Evolutionary conservation across 352 stramenopile species (phyloP).

Genomic region (Pythium scleroteichum): DNA sequence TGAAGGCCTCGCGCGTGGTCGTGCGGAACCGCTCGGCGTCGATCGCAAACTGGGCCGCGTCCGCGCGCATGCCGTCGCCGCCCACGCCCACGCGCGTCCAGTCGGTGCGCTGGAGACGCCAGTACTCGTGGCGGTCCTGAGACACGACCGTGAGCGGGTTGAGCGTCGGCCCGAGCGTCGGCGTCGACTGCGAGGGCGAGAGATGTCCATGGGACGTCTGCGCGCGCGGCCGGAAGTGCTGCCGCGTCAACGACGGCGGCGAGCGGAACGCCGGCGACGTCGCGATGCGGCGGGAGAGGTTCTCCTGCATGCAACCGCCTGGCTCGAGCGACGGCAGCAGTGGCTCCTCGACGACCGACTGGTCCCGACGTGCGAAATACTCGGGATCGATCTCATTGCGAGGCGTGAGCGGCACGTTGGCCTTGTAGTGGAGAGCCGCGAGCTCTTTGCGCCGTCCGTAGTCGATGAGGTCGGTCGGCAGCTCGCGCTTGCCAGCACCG

Average conservation of each 20-base stretch:
- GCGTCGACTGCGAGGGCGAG: conserved; percentile 17
- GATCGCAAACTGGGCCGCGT: conserved; percentile 46
- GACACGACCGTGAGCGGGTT: conserved; percentile 36
- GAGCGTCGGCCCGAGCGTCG: conserved; percentile 22
- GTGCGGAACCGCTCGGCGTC: conserved; percentile 59
- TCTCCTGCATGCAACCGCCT: conserved; percentile 55
- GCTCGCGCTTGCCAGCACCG: conserved; percentile 55
- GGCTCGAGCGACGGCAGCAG: conserved; percentile 10
- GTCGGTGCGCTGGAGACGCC: conserved; percentile 58
- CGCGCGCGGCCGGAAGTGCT: not conserved
- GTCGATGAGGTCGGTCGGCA: conserved; percentile 63
- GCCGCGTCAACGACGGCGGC: not conserved
- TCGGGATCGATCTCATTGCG: conserved; percentile 49
- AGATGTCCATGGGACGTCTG: conserved; percentile 11
- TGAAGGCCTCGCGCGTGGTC: conserved; percentile 52
- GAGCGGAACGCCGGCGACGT: conserved; percentile 33
- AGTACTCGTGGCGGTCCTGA: conserved; percentile 59
- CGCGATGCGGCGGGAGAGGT: conserved; percentile 48
- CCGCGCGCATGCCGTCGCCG: conserved; percentile 48
- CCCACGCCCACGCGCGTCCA: conserved; percentile 79
- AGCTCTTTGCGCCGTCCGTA: conserved; percentile 65
- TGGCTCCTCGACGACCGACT: not conserved
- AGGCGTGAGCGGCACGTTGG: conserved; percentile 46
- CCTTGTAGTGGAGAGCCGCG: conserved; percentile 53
- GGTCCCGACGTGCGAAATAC: conserved; percentile 19